Evolutionary conservation across 345 rosid genomes (phyloP).

Genomic region (Hibiscus syriacus): DNA sequence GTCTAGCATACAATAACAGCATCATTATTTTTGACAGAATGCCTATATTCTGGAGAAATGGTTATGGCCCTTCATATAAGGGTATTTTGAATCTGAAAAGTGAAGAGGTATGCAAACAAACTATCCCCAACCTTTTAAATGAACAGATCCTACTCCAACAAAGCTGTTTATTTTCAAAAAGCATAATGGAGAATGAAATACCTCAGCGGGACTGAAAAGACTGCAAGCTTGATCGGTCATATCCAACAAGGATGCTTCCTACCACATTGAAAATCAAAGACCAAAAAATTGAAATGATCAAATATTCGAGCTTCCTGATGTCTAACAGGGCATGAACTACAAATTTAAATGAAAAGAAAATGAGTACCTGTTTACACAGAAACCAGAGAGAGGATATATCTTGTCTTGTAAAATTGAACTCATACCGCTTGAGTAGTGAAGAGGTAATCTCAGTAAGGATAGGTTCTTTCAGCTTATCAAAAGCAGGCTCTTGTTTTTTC

Average conservation of each 20-base stretch:
- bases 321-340: not conserved
- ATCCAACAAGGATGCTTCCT: conserved; percentile 92
- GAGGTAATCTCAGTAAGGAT: conserved; percentile 60
- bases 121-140: not conserved
- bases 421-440: conserved; percentile 51
- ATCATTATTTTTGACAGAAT: not conserved
- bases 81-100: not conserved
- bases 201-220: conserved; percentile 80
- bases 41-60: not conserved
- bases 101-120: not conserved
- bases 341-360: conserved; percentile 1
- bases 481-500: conserved; percentile 58
- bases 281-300: not conserved
- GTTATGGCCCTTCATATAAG: not conserved
- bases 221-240: conserved; percentile 78
- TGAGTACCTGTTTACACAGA: conserved; percentile 77
- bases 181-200: conserved; percentile 14
- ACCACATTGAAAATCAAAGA: conserved; percentile 18
- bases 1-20: not conserved
- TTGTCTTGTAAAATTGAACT: conserved; percentile 58
- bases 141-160: not conserved
- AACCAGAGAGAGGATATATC: conserved; percentile 87
- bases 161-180: not conserved
- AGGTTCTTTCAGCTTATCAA: conserved; percentile 78
- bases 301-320: not conserved